A percentile compares a stretch with the other conserved stretches of the same genome.
Evolutionary conservation across 495 filamentous ascomycete species (phyloP).

Genomic region (Trichoderma virens): DNA sequence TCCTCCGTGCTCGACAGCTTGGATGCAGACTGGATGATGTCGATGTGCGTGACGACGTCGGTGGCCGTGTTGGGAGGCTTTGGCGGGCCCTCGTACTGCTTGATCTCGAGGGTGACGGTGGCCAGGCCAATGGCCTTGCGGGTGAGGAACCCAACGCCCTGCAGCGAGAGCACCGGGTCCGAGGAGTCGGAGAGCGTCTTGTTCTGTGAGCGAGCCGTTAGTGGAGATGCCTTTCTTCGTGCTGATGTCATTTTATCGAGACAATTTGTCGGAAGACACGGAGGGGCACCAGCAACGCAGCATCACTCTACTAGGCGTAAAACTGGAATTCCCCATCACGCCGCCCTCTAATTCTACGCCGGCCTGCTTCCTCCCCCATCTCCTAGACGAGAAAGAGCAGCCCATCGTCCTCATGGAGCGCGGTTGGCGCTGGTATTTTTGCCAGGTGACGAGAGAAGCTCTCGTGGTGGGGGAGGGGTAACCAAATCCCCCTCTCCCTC

Average conservation of each 20-base stretch:
- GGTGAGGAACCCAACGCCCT: conserved; percentile 75
- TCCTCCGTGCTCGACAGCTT: conserved; percentile 69
- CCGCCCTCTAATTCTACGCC: too few relatives aligned
- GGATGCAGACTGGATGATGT: conserved; percentile 70
- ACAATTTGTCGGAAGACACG: background rate
- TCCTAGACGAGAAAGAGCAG: background rate
- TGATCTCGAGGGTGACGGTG: conserved; percentile 61
- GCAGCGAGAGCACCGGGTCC: conserved; percentile 67
- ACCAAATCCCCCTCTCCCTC: too few relatives aligned
- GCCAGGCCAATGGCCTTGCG: conserved; percentile 70
- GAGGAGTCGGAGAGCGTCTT: conserved; percentile 64
- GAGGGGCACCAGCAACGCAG: conserved; percentile 6
- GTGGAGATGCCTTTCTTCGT: conserved; percentile 1
- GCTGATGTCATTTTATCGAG: background rate
- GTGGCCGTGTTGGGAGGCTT: conserved; percentile 29
- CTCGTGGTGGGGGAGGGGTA: conserved; percentile 1
- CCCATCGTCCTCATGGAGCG: background rate
- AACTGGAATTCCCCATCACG: too few relatives aligned
- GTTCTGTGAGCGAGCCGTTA: conserved; percentile 47
- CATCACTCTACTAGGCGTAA: background rate
- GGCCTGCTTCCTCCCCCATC: too few relatives aligned
- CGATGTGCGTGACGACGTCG: conserved; percentile 55
- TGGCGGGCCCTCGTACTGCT: conserved; percentile 50
- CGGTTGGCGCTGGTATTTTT: background rate
- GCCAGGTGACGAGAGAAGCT: background rate